Percentiles rank a stretch among this genome's conserved stretches.
Evolutionary conservation across 2,329 filamentous ascomycete genomes (phyloP).

Genomic region (Xylaria digitata): DNA sequence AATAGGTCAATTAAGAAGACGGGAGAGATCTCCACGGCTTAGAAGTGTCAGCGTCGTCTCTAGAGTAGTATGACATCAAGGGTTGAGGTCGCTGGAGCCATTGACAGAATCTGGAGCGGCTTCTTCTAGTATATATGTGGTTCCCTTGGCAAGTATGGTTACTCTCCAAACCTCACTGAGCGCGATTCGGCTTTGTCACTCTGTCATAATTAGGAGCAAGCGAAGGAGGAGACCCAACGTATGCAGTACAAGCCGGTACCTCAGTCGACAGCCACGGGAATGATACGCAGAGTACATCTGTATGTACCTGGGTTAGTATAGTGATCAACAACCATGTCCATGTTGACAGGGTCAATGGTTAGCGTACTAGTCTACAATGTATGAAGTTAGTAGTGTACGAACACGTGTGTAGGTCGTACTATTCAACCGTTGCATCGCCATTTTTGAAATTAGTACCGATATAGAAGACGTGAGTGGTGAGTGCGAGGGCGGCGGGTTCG

Average conservation of each 20-base stretch:
- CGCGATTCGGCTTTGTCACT: conserved; percentile 18
- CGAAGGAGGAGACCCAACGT: conserved; percentile 16
- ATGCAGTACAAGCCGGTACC: conserved; percentile 22
- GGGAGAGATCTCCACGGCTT: conserved; percentile 14
- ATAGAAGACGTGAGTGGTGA: conserved; percentile 9
- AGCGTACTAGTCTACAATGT: conserved; percentile 24
- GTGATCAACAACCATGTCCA: conserved; percentile 28
- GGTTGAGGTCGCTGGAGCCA: conserved; percentile 13
- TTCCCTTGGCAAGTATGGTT: conserved; percentile 13
- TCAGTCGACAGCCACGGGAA: conserved; percentile 16
- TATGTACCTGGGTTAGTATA: conserved; percentile 15
- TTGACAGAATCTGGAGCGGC: conserved; percentile 2
- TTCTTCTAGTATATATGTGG: conserved; percentile 29
- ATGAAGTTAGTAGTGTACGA: conserved; percentile 26
- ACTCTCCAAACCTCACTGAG: not conserved
- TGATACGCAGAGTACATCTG: conserved; percentile 28
- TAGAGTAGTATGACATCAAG: conserved; percentile 25
- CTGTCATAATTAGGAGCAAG: conserved; percentile 24
- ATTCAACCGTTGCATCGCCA: conserved; percentile 27
- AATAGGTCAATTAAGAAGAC: conserved; percentile 12
- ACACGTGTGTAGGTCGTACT: conserved; percentile 28
- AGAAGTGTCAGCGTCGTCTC: conserved; percentile 7
- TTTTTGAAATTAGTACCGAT: conserved; percentile 26
- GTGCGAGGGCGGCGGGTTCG: conserved; percentile 8
- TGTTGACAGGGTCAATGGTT: conserved; percentile 30